Evolutionary conservation across 2,329 filamentous ascomycete genomes (phyloP), one percentile per base, ranked within the genome.

Genomic region (Pseudogymnoascus sp.): DNA sequence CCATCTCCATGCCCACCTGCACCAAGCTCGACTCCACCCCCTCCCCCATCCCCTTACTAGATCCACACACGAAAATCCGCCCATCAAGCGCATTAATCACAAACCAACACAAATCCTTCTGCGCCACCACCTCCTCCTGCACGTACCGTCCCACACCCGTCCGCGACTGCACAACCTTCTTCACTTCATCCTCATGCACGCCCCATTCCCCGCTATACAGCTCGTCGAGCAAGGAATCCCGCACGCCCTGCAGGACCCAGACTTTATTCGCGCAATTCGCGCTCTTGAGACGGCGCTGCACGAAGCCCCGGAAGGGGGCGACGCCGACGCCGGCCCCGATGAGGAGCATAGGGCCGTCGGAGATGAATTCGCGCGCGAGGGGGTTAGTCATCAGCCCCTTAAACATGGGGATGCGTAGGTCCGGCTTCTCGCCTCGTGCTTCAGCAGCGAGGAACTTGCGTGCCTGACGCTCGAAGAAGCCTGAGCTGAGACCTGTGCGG

Each of bases 231-330:
- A 96, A 85, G 26, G 90, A 92, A 77, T 99, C 95, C n/a, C 93
- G 89, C 54, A 96, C 87, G 40, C 93, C 93, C 77, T 97, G 93
- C 51, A 97, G 84, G 54, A 97, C 90, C 93, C 93, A 97, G 71
- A 97, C 93, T 79, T 97, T 97, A 81, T 97, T 97, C 67, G 91
- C 92, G 73, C 93, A 96, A 77, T 96, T 97, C 72, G 93, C 93
- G 66, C 92, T 95, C 81, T 93, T 93, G 64, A 97, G 82, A 11
- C 93, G 85, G 65, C 96, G 91, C 78, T 97, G 90, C 51, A 99
- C 96, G 75, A 99, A 99, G 64, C 95, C 95, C 60, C 95, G 87
- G 86, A 99, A 99, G 0, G 95, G 95, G 10, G 95, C 95, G 75
- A 99, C 93, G 67, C 95, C 95, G 21, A 99, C 95, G 63, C 95